Evolutionary conservation across 2,329 filamentous ascomycete species (phyloP).

Genomic region (Blumeria graminis): DNA sequence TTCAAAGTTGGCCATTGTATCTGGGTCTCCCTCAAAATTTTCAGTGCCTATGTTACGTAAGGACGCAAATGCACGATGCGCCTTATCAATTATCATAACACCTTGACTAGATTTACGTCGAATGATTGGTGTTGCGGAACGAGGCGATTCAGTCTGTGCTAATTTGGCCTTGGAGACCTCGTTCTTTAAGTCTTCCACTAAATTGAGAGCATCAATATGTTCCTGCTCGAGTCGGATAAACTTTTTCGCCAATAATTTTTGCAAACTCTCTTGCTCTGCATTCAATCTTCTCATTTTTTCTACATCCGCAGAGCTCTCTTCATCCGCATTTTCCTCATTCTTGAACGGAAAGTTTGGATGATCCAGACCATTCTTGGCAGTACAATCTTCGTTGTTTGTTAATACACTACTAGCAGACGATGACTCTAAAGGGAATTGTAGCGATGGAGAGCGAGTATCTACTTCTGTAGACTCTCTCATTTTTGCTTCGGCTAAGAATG

Average conservation of each 20-base stretch:
- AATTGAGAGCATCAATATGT: constrained; percentile 58
- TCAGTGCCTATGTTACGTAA: constrained; percentile 73
- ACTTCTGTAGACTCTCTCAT: constrained; percentile 45
- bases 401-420: constrained; percentile 40
- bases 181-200: constrained; percentile 76
- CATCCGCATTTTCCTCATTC: constrained; percentile 20
- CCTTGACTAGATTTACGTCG: constrained; percentile 85
- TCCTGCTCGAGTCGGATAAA: constrained; percentile 66
- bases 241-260: constrained; percentile 47
- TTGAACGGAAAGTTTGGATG: too few species aligned
- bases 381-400: too few species aligned
- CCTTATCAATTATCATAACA: constrained; percentile 65
- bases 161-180: constrained; percentile 59
- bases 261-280: constrained; percentile 51
- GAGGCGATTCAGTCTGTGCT: constrained; percentile 27
- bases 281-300: constrained; percentile 46
- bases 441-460: constrained; percentile 51
- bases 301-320: constrained; percentile 28
- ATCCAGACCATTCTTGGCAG: too few species aligned
- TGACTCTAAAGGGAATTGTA: constrained; percentile 81
- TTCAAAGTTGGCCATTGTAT: constrained; percentile 80
- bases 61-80: constrained; percentile 73
- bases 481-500: constrained; percentile 64
- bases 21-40: constrained; percentile 59
- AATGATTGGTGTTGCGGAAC: constrained; percentile 51